A percentile compares a stretch with the other conserved stretches of the same genome.
Conservation (phyloP, 441 rosid species). For the Pelargonium citronellum region DNA sequence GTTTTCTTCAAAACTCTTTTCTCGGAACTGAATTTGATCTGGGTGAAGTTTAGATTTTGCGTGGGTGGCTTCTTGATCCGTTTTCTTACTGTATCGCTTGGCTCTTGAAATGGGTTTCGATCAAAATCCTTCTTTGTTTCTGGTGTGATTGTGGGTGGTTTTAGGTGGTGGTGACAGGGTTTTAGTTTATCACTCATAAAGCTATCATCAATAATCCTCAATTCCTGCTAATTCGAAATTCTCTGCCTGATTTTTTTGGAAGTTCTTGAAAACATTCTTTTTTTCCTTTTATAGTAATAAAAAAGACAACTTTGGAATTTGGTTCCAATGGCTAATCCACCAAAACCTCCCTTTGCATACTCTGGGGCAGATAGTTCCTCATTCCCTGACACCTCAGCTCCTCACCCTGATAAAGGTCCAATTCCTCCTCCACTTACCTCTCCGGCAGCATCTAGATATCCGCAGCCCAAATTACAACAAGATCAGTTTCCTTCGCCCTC, state of each 20-base stretch:
- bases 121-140: constrained; percentile 26
- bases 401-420: constrained; percentile 40
- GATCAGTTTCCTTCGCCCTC: constrained; percentile 64
- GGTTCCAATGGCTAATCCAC: constrained; percentile 52
- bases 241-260: neutral
- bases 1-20: constrained; percentile 9
- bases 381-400: constrained; percentile 39
- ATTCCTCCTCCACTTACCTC: constrained; percentile 37
- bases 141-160: constrained; percentile 22
- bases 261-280: constrained; percentile 1
- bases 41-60: constrained; percentile 21
- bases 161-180: constrained; percentile 17
- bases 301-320: constrained; percentile 15
- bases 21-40: constrained; percentile 19
- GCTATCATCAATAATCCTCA: constrained; percentile 6
- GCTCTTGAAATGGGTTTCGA: constrained; percentile 33
- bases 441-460: constrained; percentile 59
- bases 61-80: constrained; percentile 21
- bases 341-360: constrained; percentile 41
- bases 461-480: constrained; percentile 50
- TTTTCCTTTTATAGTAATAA: neutral
- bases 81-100: constrained; percentile 19
- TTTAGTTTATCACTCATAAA: constrained; percentile 13
- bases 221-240: constrained; percentile 14
- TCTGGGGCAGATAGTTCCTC: constrained; percentile 35